Conservation (phyloP, 2,329 filamentous ascomycete genomes). For the Botrytis sinoallii region DNA sequence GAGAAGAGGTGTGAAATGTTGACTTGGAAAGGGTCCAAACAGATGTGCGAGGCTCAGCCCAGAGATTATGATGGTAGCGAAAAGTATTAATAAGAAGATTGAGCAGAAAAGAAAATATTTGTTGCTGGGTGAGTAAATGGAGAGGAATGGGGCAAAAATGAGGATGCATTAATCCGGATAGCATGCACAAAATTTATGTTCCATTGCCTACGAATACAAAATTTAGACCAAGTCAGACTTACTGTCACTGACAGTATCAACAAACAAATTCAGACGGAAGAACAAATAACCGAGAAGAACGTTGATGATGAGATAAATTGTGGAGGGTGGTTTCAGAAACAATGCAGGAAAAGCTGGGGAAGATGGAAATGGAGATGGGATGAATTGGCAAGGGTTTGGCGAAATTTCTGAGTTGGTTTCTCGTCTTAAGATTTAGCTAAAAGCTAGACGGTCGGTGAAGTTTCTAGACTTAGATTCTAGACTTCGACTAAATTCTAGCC, state of each 20-base stretch:
- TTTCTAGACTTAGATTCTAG: not conserved
- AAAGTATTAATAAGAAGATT: not conserved
- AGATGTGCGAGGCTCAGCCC: rapidly evolving
- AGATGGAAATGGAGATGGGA: not conserved
- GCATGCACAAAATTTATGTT: not conserved
- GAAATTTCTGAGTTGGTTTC: not conserved
- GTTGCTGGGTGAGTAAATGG: not conserved
- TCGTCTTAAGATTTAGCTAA: not conserved
- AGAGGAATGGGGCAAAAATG: not conserved
- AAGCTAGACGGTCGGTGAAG: not conserved
- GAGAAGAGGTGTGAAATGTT: not conserved
- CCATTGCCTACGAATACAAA: rapidly evolving
- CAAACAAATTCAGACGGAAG: not conserved
- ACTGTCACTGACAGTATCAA: not conserved
- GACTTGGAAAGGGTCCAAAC: not conserved
- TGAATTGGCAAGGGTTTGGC: not conserved
- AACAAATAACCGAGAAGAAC: not conserved
- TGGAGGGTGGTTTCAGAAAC: not conserved
- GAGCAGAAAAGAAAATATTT: not conserved
- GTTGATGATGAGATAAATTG: not conserved
- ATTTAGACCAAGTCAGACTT: not conserved
- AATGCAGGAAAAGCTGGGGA: not conserved
- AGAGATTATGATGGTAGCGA: not conserved
- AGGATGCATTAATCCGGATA: rapidly evolving
- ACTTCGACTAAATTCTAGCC: not conserved